Conservation (phyloP, 192 early-diverging fungal species). For the Dissophora ornata region DNA sequence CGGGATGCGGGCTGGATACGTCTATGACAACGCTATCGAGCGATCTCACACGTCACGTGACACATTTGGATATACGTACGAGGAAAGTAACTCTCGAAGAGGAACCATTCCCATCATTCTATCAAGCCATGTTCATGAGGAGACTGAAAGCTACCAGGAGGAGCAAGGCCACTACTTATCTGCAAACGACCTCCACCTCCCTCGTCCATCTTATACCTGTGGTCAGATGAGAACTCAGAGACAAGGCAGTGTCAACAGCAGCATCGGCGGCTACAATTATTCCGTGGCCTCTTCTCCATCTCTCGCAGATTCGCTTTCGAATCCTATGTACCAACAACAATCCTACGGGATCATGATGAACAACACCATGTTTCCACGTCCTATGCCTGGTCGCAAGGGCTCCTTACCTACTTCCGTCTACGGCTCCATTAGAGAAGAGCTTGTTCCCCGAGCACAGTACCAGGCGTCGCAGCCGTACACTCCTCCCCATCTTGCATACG, state of each 20-base stretch:
- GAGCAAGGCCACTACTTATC: background rate
- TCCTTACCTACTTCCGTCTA: slow-evolving; percentile 22
- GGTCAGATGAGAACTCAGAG: slow-evolving; percentile 37
- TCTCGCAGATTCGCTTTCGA: slow-evolving; percentile 48
- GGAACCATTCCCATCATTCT: slow-evolving; percentile 39
- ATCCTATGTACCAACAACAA: slow-evolving; percentile 50
- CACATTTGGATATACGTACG: background rate
- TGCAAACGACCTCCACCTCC: slow-evolving; percentile 23
- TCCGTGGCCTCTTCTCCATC: slow-evolving; percentile 43
- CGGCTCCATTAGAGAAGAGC: slow-evolving; percentile 12
- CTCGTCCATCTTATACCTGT: slow-evolving; percentile 36
- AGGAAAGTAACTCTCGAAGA: slow-evolving; percentile 9
- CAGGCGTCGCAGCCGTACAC: background rate
- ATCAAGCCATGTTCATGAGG: slow-evolving; percentile 25
- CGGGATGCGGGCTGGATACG: background rate
- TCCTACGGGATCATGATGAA: slow-evolving; percentile 4
- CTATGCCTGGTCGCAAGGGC: slow-evolving; percentile 24
- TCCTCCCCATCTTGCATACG: background rate
- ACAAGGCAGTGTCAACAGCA: slow-evolving; percentile 48
- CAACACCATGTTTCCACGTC: background rate
- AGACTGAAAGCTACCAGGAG: background rate
- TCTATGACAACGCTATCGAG: background rate
- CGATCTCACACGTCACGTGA: background rate
- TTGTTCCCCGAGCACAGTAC: background rate
- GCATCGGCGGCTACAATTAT: slow-evolving; percentile 40